Evolutionary conservation across 805 yeast genomes (phyloP), one percentile per base, ranked within the genome.

Genomic region (Grigorovia humatica): DNA sequence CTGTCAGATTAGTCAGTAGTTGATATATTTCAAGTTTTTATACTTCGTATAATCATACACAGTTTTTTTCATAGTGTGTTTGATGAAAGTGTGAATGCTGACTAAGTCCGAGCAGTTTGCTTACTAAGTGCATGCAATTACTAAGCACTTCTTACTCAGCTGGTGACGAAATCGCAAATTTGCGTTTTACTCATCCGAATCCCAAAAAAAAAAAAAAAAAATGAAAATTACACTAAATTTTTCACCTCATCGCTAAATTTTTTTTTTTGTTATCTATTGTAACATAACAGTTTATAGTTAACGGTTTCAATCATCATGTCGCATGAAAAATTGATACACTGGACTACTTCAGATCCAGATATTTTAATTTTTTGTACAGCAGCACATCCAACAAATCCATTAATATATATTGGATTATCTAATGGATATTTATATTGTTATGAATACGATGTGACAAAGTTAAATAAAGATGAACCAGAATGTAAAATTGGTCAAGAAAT

Each of bases 351-450:
- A 20, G 30, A 46, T 15, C 30, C 29, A 43, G 47, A 43, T 35
- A 30, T 40, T 4, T 88, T 90, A 1, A 65, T 90, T n/a, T 89
- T 90, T 64, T 70, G 90, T 1, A 61, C 82, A 17, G 85, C 85
- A 11, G 82, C 88, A 23, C 96, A 90, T 63, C 97, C 97, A 0
- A 69, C 80, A 9, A 68, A 74, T 56, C 85, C 85, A 5, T 65
- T 83, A 4, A 60, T 87, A 13, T 76, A 80, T 0, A 70, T 82
- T 11, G 97, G 96, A 0, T 70, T 85, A n/a, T 93, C 88, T 0
- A 80, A 88, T 1, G 98, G 98, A 1, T 82, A 82, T 59, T 77
- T 89, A 0, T 77, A 73, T 55, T 75, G 88, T 52, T 72, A 79
- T 49, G 66, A 70, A 43, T 90, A 89, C 58, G 76, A 82, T 52